Base-by-base conservation (phyloP, 176 grass and related monocot genomes). In the Oryza longistaminata region DNA sequence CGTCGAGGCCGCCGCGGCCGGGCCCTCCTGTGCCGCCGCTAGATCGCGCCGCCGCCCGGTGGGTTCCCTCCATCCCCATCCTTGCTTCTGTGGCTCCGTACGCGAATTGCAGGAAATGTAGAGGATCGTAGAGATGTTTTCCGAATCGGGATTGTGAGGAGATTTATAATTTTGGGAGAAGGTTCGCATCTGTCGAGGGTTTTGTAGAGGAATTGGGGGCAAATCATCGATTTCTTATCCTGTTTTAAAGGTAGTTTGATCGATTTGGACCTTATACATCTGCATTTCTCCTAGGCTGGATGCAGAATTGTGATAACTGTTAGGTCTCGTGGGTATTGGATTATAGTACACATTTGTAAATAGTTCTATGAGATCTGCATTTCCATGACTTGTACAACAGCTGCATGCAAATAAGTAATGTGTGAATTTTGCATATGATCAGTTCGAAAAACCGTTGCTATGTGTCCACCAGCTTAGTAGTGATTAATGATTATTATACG, bases 41-140 rank as follows among this genome's bases (percentile, higher is more conserved):
- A 82, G 88, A 76, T 73, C 78, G 66, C 70, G 73, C 73, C 70
- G 73, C 73, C 64, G 74, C 65, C 22, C 11, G 31, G 83, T 86
- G 58, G 76, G 89, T 70, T 3, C 40, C 46, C 71, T 53, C 5
- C 33, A 77, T 85, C 46, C 77, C 25, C 0, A 34, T 60, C 2
- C 33, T 40, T 6, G 11, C 34, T 52, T 77, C 7, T 19, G 3
- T 14, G 16, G 31, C 1, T 34, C 10, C 15, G 33, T 25, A 50
- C 21, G 37, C 58, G 80, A 60, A 25, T 77, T 25, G 25, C 13
- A 17, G 26, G 14, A 60, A 73, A 75, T 84, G 33, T 68, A 8
- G 76, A n/a, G 17, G 39, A 14, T 80, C 85, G 24, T 64, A 25
- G 5, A 2, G 55, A 65, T 27, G 4, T 22, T 61, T 19, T 40